Base-by-base conservation (phyloP, 2,329 filamentous ascomycete genomes). In the Domatiomyces globalis region DNA sequence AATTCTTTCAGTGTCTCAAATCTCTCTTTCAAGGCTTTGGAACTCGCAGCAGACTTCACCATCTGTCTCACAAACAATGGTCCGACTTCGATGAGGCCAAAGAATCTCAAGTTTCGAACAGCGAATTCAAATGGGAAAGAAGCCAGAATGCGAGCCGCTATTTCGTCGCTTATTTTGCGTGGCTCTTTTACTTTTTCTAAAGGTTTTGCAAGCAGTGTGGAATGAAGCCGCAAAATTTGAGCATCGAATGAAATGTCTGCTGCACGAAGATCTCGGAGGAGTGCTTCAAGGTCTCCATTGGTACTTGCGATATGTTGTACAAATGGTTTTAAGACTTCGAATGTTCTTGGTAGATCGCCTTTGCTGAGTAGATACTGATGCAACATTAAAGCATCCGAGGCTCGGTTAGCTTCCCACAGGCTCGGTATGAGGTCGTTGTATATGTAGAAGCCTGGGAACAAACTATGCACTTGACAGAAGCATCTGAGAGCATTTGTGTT, bases 61-160 rank as follows among this genome's bases (percentile, higher is more conserved):
- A 95, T 79, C 45, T 89, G 83, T 57, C 88, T 84, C 18, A 95
- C 65, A 3, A 87, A 84, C 17, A 84, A 69, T 0, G 87, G 83
- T 0, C 88, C 88, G 55, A 95, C 83, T 36, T 73, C 71, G 46
- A 79, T 73, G 4, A 94, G 71, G 1, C 85, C 85, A 49, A 94
- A 77, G 60, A 84, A 79, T 51, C 77, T 73, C 17, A 92, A 70
- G 5, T 85, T 75, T 33, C 77, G 77, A 50, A 94, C 79, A 22
- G 87, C 79, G 57, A 83, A 77, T 51, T 89, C 80, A 8, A 88
- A 71, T 1, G 82, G 78, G 19, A 92, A 75, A 65, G 85, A 84
- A 8, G 88, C 88, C 63, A 95, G 89, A 70, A 87, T 80, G 56
- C 82, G 78, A n/a, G 88, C 84, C 17, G 85, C 83, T 27, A 94